Base-by-base conservation (phyloP, 2,329 filamentous ascomycete genomes). In the Keithomyces neogunnii region DNA sequence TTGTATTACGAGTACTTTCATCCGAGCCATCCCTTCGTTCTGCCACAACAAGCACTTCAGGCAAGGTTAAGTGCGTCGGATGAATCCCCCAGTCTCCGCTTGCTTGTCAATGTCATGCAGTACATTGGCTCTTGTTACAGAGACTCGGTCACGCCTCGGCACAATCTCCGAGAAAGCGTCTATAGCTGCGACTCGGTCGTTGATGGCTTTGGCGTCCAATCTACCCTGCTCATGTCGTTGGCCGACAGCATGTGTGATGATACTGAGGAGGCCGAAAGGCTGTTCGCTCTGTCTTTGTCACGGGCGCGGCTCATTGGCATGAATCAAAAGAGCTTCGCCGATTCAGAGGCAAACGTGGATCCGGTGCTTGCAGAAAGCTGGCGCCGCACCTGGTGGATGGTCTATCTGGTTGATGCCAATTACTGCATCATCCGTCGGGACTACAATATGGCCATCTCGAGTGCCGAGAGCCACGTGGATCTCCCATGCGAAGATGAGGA, bases 61-160 rank as follows among this genome's bases (percentile, higher is more conserved):
- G 48, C 39, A 42, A 30, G 28, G n/a, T n/a, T 49, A 30, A 10
- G 8, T 13, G 29, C 26, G 31, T 46, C 19, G 26, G 4, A n/a
- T 5, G 36, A 29, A 42, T 33, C 38, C 4, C 39, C 36, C 2
- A 50, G 29, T 30, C 29, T 47, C 40, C 13, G 28, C 30, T 19
- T 2, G 13, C 30, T 50, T n/a, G 35, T 43, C 19, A 33, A 9
- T 1, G 48, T 48, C 36, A 50, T 50, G 51, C 30, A 47, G 44
- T 44, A 50, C 36, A 50, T 53, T 31, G 51, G 51, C 3, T 53
- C 48, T 1, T 53, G 47, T 38, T 50, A 53, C 31, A 30, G 30
- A 29, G 47, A 53, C 32, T 31, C 43, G 11, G 11, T 11, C 2
- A 10, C 38, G 36, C 38, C 3, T 38, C 33, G 30, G 33, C 26